Evolutionary conservation across 345 rosid species (phyloP).

Genomic region (Murraya paniculata): DNA sequence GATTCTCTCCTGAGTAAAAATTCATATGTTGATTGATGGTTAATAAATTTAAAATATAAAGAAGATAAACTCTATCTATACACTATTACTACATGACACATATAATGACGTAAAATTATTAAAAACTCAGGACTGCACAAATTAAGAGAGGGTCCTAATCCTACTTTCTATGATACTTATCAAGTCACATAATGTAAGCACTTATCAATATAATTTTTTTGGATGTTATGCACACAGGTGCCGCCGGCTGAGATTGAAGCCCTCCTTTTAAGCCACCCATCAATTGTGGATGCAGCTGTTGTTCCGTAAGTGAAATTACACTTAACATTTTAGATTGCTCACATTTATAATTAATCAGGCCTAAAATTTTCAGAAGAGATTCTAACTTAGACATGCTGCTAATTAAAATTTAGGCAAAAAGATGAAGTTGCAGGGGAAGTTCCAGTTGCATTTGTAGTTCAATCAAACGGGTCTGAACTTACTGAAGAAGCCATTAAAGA

Average conservation of each 20-base stretch:
- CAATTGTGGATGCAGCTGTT: conserved; percentile 85
- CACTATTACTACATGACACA: too few relatives aligned
- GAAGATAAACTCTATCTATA: too few relatives aligned
- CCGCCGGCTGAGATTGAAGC: conserved; percentile 97
- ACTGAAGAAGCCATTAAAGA: conserved; percentile 70
- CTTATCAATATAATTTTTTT: too few relatives aligned
- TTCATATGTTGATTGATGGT: too few relatives aligned
- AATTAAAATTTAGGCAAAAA: conserved; percentile 41
- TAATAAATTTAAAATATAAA: too few relatives aligned
- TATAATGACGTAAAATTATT: accelerated
- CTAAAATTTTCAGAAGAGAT: neutral
- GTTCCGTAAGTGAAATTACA: conserved; percentile 59
- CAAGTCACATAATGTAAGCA: too few relatives aligned
- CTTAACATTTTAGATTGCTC: too few relatives aligned
- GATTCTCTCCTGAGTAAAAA: too few relatives aligned
- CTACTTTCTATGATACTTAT: too few relatives aligned
- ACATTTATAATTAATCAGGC: neutral
- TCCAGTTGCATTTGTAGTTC: conserved; percentile 88
- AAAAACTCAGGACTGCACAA: too few relatives aligned
- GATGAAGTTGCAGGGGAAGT: conserved; percentile 94
- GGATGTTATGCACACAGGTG: conserved; percentile 36
- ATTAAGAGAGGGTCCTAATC: too few relatives aligned
- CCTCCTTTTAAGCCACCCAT: conserved; percentile 61
- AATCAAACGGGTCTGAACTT: conserved; percentile 51
- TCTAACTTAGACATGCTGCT: neutral